Base-by-base conservation (phyloP, 495 filamentous ascomycete species). In the Baudoinia panamericana region DNA sequence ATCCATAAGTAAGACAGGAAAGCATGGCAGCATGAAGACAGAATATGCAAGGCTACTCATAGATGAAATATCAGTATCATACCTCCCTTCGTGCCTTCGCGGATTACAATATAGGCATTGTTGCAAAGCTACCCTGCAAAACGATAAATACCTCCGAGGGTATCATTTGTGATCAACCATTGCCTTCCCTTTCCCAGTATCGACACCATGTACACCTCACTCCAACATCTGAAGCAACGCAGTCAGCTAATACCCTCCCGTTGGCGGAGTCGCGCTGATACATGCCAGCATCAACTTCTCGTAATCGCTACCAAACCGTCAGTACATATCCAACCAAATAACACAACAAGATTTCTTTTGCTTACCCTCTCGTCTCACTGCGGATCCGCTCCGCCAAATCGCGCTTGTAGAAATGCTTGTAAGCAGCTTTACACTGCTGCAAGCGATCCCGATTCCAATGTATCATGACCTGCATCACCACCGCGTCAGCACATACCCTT, bases 401-500 rank as follows among this genome's bases (percentile, higher is more conserved):
- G 48, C 60, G 71, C 34, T 62, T 62, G 58, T 73, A 90, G 37
- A 64, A 62, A 36, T 75, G 66, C 48, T 69, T 61, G 59, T 85
- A 95, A 16, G 80, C 82, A 0, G 62, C 63, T 61, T 80, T 80
- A 4, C 94, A 78, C 47, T 76, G 73, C 13, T 71, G 67, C 68
- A 86, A 67, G 54, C 83, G 70, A 23, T 64, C 58, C 11, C 65
- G 67, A 45, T 93, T 69, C 88, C 88, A 96, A 51, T 94, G 85
- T 22, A 70, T 55, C 25, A 81, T 68, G 5, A 93, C 26, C 36
- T 39, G 5, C 4, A n/a, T n/a, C n/a, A n/a, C n/a, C n/a, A n/a
- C n/a, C n/a, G n/a, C n/a, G n/a, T n/a, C n/a, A n/a, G n/a, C n/a
- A n/a, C n/a, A n/a, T n/a, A n/a, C n/a, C n/a, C n/a, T n/a, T n/a